Percentiles rank a stretch among this genome's conserved stretches.
Conservation (phyloP, 306 rosid species). For the Rosa persica region DNA sequence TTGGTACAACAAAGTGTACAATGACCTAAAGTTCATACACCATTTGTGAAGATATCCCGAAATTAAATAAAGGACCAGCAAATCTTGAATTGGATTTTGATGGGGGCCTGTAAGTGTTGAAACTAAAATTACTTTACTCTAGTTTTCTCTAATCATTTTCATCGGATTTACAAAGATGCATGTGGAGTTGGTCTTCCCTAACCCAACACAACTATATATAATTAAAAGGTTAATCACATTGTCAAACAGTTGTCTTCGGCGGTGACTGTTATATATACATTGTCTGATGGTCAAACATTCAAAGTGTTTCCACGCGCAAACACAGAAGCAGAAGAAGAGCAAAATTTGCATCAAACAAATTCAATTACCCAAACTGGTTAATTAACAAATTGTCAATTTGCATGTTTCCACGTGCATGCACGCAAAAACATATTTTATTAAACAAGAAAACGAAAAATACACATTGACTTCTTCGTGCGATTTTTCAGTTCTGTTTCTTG, state of each 20-base stretch:
- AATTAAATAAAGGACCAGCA: too few relatives aligned
- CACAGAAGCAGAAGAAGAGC: neutral
- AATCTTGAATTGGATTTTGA: too few relatives aligned
- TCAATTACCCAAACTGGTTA: neutral
- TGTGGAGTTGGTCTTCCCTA: conserved; percentile 7
- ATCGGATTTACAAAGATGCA: neutral
- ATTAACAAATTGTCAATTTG: neutral
- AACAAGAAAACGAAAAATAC: neutral
- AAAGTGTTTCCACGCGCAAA: neutral
- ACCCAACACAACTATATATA: neutral
- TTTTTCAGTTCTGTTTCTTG: neutral
- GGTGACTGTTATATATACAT: neutral
- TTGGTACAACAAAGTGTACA: too few relatives aligned
- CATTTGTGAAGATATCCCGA: too few relatives aligned
- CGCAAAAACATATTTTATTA: neutral
- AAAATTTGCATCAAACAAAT: neutral
- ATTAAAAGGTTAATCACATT: neutral
- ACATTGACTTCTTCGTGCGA: neutral
- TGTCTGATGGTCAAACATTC: neutral
- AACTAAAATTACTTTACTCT: neutral
- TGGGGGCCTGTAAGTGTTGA: neutral
- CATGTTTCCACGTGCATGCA: neutral
- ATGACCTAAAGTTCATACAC: too few relatives aligned
- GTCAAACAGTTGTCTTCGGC: neutral
- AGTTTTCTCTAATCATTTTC: neutral